phyloP scores from a whole-genome alignment of 768 basidiomycete species.

The Suillus clintonianus region DNA sequence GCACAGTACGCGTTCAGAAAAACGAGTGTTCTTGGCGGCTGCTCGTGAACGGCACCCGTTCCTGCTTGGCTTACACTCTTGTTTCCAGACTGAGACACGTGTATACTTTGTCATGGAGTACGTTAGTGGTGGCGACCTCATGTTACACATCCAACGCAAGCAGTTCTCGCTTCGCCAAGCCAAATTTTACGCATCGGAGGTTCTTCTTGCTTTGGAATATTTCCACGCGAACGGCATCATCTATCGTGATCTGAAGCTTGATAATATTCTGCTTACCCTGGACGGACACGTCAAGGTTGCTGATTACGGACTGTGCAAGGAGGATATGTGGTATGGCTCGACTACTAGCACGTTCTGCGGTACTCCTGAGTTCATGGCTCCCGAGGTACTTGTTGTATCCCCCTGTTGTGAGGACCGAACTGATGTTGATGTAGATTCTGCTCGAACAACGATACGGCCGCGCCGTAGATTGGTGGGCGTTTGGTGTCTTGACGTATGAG shows the following conservation, averaged over 20 bases:
- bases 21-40: conserved; percentile 97
- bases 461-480: conserved; percentile 99
- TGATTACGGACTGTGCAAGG: conserved; percentile 98
- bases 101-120: conserved; percentile 99
- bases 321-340: conserved; percentile 96
- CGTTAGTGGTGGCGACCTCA: conserved; percentile 97
- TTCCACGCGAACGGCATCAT: conserved; percentile 99
- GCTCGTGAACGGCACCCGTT: conserved; percentile 97
- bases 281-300: conserved; percentile 99
- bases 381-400: conserved; percentile 66
- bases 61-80: conserved; percentile 93
- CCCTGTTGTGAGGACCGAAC: conserved; percentile 6
- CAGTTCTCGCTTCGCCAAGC: conserved; percentile 99
- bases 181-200: conserved; percentile 98
- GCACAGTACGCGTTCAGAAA: conserved; percentile 95
- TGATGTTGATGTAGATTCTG: conserved; percentile 67
- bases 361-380: conserved; percentile 99
- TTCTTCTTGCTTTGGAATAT: conserved; percentile 93
- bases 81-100: conserved; percentile 99
- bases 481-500: conserved; percentile 97
- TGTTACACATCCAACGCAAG: conserved; percentile 99
- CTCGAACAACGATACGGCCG: conserved; percentile 99
- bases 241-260: conserved; percentile 96
- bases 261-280: conserved; percentile 94
- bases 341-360: conserved; percentile 99